Conservation (phyloP, 805 yeast genomes). For the Kuraishia molischiana region DNA sequence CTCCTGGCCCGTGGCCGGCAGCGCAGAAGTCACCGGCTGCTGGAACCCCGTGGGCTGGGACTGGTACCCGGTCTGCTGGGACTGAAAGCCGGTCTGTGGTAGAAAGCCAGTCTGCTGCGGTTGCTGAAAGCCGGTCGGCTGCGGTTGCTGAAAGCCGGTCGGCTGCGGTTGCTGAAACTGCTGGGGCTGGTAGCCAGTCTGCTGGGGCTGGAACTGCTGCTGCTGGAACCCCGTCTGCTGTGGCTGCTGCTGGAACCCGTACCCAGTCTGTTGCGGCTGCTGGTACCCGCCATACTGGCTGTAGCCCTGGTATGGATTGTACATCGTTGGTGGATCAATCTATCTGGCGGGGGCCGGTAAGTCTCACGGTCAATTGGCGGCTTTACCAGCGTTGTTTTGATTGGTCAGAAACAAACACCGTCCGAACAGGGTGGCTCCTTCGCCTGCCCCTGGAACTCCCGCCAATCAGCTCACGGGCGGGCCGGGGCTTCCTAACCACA, state of each 20-base stretch:
- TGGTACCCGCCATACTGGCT: constrained; percentile 4
- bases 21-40: constrained; percentile 20
- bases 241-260: constrained; percentile 7
- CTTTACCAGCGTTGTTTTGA: too few species aligned
- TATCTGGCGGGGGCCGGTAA: too few species aligned
- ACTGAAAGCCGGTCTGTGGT: constrained; percentile 20
- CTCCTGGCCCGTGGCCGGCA: too few species aligned
- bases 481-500: too few species aligned
- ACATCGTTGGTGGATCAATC: too few species aligned
- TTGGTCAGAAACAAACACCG: too few species aligned
- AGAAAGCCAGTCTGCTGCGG: constrained; percentile 25
- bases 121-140: constrained; percentile 22
- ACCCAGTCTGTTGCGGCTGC: constrained; percentile 1
- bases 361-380: too few species aligned
- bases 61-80: constrained; percentile 31
- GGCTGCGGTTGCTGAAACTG: too few species aligned
- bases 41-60: constrained; percentile 39
- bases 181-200: constrained; percentile 30
- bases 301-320: not conserved
- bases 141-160: constrained; percentile 14
- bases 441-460: too few species aligned
- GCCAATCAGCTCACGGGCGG: too few species aligned
- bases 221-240: constrained; percentile 8
- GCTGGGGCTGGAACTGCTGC: constrained; percentile 4
- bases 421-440: too few species aligned